Evolutionary conservation across 2,329 filamentous ascomycete genomes (phyloP).

Genomic region (Bertia moriformis): DNA sequence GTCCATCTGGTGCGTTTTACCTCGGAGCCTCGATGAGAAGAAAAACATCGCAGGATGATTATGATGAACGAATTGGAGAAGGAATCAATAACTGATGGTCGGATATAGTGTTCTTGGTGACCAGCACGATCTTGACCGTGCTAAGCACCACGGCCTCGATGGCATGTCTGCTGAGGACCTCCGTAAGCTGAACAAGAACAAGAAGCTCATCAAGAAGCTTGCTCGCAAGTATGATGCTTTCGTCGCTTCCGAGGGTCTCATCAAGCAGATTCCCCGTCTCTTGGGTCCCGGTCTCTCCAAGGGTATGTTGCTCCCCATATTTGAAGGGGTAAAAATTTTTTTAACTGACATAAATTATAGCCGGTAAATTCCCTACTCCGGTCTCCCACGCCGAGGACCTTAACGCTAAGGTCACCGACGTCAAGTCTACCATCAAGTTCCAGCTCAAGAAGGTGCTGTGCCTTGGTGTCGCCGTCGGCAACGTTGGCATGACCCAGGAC

Average conservation of each 20-base stretch:
- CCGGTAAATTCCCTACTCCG: constrained; percentile 98
- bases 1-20: constrained; percentile 22
- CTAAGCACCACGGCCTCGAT: constrained; percentile 96
- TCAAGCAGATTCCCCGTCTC: constrained; percentile 99
- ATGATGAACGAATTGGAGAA: too few relatives aligned
- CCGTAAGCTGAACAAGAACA: constrained; percentile 99
- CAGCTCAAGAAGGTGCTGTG: constrained; percentile 99
- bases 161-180: constrained; percentile 97
- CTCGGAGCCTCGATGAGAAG: not conserved
- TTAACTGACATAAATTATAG: constrained; percentile 29
- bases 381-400: constrained; percentile 96
- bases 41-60: too few relatives aligned
- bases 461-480: constrained; percentile 98
- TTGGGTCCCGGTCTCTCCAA: constrained; percentile 96
- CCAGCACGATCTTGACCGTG: constrained; percentile 98
- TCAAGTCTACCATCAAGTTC: constrained; percentile 99
- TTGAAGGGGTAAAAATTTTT: constrained; percentile 1
- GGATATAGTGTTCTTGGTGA: constrained; percentile 56
- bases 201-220: constrained; percentile 99
- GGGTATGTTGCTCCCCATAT: constrained; percentile 40
- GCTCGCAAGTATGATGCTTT: constrained; percentile 99
- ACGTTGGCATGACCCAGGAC: constrained; percentile 93
- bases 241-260: constrained; percentile 87
- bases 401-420: constrained; percentile 87
- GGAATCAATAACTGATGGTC: constrained; percentile 3